Conservation (phyloP, 2,329 filamentous ascomycete genomes). For the Nothopassalora personata region DNA sequence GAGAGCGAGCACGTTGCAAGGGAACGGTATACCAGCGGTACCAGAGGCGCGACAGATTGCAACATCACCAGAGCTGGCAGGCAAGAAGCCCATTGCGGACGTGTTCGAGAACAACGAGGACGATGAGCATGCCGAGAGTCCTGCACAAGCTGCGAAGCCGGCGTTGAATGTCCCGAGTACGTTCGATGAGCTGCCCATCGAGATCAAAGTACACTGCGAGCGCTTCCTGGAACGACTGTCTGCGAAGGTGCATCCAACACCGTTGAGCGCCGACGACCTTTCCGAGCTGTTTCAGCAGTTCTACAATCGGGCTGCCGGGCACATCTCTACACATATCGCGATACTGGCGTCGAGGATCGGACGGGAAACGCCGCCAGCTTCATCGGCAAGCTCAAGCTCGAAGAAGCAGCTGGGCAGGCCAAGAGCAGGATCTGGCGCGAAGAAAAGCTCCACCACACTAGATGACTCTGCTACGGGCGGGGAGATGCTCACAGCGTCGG, state of each 20-base stretch:
- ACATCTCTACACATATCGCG: slow-evolving; percentile 82
- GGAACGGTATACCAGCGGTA: slow-evolving; percentile 38
- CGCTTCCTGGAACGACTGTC: slow-evolving; percentile 87
- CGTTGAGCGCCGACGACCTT: slow-evolving; percentile 75
- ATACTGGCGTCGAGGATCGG: slow-evolving; percentile 69
- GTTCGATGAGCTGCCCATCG: slow-evolving; percentile 86
- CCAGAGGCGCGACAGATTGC: slow-evolving; percentile 39
- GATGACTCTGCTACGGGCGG: slow-evolving; percentile 36
- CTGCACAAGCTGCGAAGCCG: slow-evolving; percentile 21
- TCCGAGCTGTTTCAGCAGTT: slow-evolving; percentile 92
- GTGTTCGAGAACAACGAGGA: slow-evolving; percentile 40
- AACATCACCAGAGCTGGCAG: slow-evolving; percentile 31
- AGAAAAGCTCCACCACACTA: slow-evolving; percentile 27
- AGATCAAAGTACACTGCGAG: slow-evolving; percentile 84
- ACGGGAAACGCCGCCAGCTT: slow-evolving; percentile 57
- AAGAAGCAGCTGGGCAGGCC: slow-evolving; percentile 38
- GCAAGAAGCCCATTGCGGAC: slow-evolving; percentile 34
- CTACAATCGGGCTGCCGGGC: slow-evolving; percentile 71
- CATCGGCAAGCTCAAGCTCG: slow-evolving; percentile 56
- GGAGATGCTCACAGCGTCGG: slow-evolving; percentile 80
- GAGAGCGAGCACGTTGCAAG: slow-evolving; percentile 45
- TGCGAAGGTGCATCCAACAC: slow-evolving; percentile 78
- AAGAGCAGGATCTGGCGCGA: slow-evolving; percentile 35
- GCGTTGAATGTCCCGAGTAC: slow-evolving; percentile 53
- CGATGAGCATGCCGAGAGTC: slow-evolving; percentile 28